Percentiles rank a stretch among this genome's conserved stretches.
phyloP scores from a whole-genome alignment of 202 grass and related monocot genomes.

The Miscanthus sacchariflorus region DNA sequence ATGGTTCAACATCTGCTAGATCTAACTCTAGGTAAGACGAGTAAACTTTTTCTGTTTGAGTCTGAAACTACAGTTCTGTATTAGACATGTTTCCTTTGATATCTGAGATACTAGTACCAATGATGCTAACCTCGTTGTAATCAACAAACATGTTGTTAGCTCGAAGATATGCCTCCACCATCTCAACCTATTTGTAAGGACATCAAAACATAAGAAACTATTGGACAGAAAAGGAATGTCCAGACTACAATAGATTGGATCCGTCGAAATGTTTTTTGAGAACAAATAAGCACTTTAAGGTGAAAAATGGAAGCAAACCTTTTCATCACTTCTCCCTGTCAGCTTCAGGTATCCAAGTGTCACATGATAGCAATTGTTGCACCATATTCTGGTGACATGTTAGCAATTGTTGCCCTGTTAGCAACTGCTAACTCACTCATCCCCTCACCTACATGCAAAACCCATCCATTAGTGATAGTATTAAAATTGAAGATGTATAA shows the following conservation, averaged over 20 bases:
- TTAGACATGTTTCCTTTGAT: slow-evolving; percentile 6
- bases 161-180: slow-evolving; percentile 90
- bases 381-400: slow-evolving; percentile 96
- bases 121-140: slow-evolving; percentile 66
- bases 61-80: slow-evolving; percentile 50
- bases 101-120: background rate
- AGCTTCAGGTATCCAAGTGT: slow-evolving; percentile 84
- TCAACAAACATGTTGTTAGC: slow-evolving; percentile 96
- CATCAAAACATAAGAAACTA: slow-evolving; percentile 3
- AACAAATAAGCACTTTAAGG: background rate
- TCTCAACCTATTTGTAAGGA: slow-evolving; percentile 57
- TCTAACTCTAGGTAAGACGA: slow-evolving; percentile 86
- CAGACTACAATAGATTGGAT: background rate
- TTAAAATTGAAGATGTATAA: background rate
- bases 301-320: background rate
- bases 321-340: slow-evolving; percentile 94
- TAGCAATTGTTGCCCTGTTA: slow-evolving; percentile 92
- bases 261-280: background rate
- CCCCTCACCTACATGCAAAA: slow-evolving; percentile 61
- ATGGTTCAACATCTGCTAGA: slow-evolving; percentile 77
- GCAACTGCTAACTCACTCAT: slow-evolving; percentile 80
- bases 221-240: background rate
- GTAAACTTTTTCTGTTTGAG: slow-evolving; percentile 72
- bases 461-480: background rate
- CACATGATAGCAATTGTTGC: slow-evolving; percentile 78